These are phyloP conservation scores for Arthrobotrys iridis DNA, from an alignment of 2,329 filamentous ascomycete species.

Conservation along the genomic window DNA sequence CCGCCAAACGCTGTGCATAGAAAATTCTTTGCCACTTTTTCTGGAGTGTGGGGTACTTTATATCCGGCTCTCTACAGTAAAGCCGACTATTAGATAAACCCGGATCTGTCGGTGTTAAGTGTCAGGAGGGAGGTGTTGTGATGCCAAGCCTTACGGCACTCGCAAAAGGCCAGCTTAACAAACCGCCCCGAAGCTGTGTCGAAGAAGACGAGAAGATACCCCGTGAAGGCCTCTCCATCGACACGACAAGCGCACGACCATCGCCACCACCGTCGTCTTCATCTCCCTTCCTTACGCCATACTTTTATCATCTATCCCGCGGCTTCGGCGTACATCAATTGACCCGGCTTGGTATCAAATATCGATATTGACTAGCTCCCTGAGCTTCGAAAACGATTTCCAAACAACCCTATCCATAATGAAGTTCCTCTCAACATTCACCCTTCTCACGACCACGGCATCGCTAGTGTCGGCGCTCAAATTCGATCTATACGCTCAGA, in stretches of 20 bases:
- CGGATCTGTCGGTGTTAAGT: neutral
- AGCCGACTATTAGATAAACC: no score
- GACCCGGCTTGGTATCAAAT: neutral
- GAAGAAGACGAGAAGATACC: constrained; percentile 25
- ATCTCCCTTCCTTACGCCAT: neutral
- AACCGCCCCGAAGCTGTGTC: constrained; percentile 33
- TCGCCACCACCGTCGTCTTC: constrained; percentile 13
- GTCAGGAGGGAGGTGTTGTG: constrained; percentile 20
- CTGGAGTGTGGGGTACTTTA: no score
- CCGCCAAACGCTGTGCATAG: neutral
- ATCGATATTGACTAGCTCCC: neutral
- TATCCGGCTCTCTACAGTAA: neutral
- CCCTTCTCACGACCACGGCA: constrained; percentile 42
- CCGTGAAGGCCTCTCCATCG: constrained; percentile 9
- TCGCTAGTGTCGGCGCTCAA: constrained; percentile 74
- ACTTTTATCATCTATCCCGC: neutral
- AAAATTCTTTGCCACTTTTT: constrained; percentile 25
- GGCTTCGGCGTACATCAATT: constrained; percentile 28
- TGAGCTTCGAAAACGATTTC: neutral
- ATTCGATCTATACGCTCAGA: constrained; percentile 84
- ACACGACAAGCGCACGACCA: constrained; percentile 33
- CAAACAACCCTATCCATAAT: constrained; percentile 27
- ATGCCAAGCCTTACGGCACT: constrained; percentile 11
- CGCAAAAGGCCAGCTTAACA: constrained; percentile 53
- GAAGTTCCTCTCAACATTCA: constrained; percentile 43